Evolutionary conservation across 345 rosid species (phyloP).

Genomic region (Barbarea vulgaris): DNA sequence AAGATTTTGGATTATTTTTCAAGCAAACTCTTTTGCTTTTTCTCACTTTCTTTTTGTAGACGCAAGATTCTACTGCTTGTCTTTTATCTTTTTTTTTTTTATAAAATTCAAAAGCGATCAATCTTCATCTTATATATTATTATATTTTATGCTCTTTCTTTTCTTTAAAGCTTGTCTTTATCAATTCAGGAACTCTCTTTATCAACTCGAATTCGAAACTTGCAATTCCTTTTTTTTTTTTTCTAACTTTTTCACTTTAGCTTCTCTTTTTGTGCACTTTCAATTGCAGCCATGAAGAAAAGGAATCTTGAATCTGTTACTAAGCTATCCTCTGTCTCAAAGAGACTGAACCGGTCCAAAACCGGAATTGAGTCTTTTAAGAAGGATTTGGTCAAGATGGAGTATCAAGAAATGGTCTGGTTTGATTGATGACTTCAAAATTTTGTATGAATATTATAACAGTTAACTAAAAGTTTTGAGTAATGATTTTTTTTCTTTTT

Average conservation of each 20-base stretch:
- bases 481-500: not conserved
- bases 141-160: constrained; percentile 1
- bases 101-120: constrained; percentile 14
- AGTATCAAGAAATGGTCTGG: constrained; percentile 56
- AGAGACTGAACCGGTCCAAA: constrained; percentile 50
- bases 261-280: constrained; percentile 32
- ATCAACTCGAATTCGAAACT: constrained; percentile 36
- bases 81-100: constrained; percentile 31
- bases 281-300: constrained; percentile 81
- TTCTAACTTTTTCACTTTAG: constrained; percentile 11
- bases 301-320: constrained; percentile 59
- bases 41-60: constrained; percentile 48
- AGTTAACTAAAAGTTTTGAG: not conserved
- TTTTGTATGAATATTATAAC: not conserved
- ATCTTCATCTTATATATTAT: constrained; percentile 4
- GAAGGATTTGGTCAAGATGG: constrained; percentile 49
- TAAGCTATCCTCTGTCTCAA: constrained; percentile 50
- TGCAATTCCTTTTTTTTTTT: not conserved
- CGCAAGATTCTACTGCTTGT: constrained; percentile 50
- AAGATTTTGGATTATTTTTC: constrained; percentile 45
- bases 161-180: constrained; percentile 30
- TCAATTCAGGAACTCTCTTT: constrained; percentile 31
- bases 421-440: constrained; percentile 4
- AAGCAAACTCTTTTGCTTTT: constrained; percentile 58
- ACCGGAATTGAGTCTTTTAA: constrained; percentile 43